phyloP scores from a whole-genome alignment of 225 moss, liverwort and hornwort genomes.

The Polytrichum commune region DNA sequence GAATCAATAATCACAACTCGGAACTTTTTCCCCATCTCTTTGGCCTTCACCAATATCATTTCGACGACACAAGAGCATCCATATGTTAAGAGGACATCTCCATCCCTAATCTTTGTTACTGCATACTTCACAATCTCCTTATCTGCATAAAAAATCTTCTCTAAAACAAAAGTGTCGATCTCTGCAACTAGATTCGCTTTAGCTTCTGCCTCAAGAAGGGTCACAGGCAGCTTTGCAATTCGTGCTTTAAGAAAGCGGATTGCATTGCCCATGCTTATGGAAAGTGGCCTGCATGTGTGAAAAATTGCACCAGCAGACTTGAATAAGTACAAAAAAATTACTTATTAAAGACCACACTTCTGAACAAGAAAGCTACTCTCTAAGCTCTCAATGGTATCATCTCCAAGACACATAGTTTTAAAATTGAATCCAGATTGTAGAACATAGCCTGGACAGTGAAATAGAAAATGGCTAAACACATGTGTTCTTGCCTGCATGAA shows the following conservation, averaged over 20 bases:
- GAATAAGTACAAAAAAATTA: too few relatives aligned
- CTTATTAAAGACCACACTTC: too few relatives aligned
- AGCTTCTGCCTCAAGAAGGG: constrained; percentile 65
- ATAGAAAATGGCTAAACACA: too few relatives aligned
- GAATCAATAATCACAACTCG: constrained; percentile 91
- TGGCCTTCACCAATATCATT: constrained; percentile 82
- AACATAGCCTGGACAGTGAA: too few relatives aligned
- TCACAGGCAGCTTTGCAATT: constrained; percentile 55
- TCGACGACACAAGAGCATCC: constrained; percentile 84
- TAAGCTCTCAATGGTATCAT: too few relatives aligned
- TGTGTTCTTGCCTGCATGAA: constrained; percentile 53
- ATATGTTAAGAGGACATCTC: constrained; percentile 87
- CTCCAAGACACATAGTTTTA: too few relatives aligned
- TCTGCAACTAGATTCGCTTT: constrained; percentile 75
- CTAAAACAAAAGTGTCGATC: constrained; percentile 77
- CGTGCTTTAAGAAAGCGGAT: constrained; percentile 86
- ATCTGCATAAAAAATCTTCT: constrained; percentile 89
- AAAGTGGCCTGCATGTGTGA: constrained; percentile 67
- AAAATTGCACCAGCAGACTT: too few relatives aligned
- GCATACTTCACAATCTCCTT: constrained; percentile 94
- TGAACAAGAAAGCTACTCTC: too few relatives aligned
- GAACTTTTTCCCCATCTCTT: constrained; percentile 82
- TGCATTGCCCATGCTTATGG: constrained; percentile 95
- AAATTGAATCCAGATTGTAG: too few relatives aligned
- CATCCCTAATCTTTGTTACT: constrained; percentile 88